Evolutionary conservation across 192 early-diverging fungal species (phyloP), one percentile per base, ranked within the genome.

Genomic region (Cladochytrium replicatum): DNA sequence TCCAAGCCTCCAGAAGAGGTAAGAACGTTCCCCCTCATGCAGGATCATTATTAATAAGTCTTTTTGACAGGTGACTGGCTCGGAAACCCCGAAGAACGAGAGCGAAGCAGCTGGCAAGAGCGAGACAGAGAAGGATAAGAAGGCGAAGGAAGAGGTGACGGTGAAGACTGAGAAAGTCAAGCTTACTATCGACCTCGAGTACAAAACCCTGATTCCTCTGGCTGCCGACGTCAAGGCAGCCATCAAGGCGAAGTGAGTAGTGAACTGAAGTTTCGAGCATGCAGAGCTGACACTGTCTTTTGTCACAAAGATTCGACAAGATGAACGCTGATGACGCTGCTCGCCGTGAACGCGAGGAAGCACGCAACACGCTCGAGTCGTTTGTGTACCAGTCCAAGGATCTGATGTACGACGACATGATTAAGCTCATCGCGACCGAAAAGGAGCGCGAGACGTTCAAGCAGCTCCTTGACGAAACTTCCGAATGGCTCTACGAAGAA

Each of bases 311-410:
- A 62, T 64, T 83, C 31, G 59, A 61, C 22, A 61, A 56, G 45
- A 69, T 99, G 69, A 92, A 99, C 52, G 49, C 59, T 25, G 72
- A 74, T 48, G 92, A 96, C 67, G 40, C 57, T 2, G 57, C 66
- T 13, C 85, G 84, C 47, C 71, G 69, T 27, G 72, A 74, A 4
- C 81, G 78, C 29, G 89, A 90, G 64, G 85, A 83, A 57, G 88
- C 91, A 17, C 61, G 75, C 31, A 99, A 99, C 69, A 70, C 69
- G 41, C 74, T 99, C 19, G 96, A 99, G 61, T 67, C 88, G 2
- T 93, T 87, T 64, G 69, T 95, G 26, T 99, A 97, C 67, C 77
- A 77, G 28, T 61, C 80, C 30, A 86, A 85, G 41, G 91, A 93
- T 43, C 77, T 89, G 43, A 64, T 87, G 40, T 76, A 87, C 37